phyloP scores from a whole-genome alignment of 176 grass and related monocot species.

The Canna indica region DNA sequence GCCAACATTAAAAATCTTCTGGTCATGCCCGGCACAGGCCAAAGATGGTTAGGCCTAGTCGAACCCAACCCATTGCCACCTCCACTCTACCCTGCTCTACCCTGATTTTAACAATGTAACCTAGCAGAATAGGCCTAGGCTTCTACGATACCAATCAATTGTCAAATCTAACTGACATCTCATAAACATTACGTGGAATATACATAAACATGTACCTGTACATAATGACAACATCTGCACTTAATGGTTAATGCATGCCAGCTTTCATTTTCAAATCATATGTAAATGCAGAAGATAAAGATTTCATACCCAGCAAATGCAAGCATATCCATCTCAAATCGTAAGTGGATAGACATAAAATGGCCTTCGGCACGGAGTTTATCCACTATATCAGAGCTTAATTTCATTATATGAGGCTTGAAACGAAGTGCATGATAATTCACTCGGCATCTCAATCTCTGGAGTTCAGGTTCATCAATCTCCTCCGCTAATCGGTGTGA shows the following conservation, averaged over 20 bases:
- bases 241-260: neutral
- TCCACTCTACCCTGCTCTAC: too few relatives aligned
- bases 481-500: slow-evolving; percentile 93
- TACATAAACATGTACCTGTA: neutral
- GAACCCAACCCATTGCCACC: too few relatives aligned
- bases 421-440: slow-evolving; percentile 94
- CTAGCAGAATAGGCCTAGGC: neutral
- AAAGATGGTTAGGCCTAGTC: too few relatives aligned
- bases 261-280: neutral
- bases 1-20: too few relatives aligned
- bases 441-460: slow-evolving; percentile 95
- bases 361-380: slow-evolving; percentile 75
- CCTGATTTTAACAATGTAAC: neutral
- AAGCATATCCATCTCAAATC: slow-evolving; percentile 99
- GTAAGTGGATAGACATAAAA: slow-evolving; percentile 99
- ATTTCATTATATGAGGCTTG: slow-evolving; percentile 86
- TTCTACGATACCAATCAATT: neutral
- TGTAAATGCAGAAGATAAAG: neutral
- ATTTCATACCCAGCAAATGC: slow-evolving; percentile 83
- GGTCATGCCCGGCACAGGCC: too few relatives aligned
- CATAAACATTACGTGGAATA: neutral
- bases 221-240: neutral
- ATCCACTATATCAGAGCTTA: slow-evolving; percentile 82
- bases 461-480: slow-evolving; percentile 70
- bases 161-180: neutral